Percentiles rank a stretch among this genome's conserved stretches.
Evolutionary conservation across 352 stramenopile genomes (phyloP).

Genomic region (Phytophthora litchii): DNA sequence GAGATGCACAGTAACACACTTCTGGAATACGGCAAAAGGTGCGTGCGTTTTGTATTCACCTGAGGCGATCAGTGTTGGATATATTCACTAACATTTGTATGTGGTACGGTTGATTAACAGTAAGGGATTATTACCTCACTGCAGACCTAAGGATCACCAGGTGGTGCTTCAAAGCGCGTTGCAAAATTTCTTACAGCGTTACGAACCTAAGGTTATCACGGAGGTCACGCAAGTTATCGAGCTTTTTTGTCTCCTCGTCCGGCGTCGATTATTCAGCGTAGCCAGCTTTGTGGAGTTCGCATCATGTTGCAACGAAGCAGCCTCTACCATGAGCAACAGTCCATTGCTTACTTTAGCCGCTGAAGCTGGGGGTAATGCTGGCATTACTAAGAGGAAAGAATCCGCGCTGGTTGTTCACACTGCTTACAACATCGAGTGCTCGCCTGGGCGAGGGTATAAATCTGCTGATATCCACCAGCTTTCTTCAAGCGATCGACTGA

Average conservation of each 20-base stretch:
- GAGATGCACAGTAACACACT: constrained; percentile 83
- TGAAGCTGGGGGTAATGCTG: constrained; percentile 31
- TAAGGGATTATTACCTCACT: constrained; percentile 50
- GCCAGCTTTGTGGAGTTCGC: constrained; percentile 78
- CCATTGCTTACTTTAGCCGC: constrained; percentile 35
- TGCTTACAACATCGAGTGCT: constrained; percentile 89
- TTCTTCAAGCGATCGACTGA: constrained; percentile 65
- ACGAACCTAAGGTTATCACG: constrained; percentile 77
- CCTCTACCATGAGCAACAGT: constrained; percentile 37
- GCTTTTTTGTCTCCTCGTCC: constrained; percentile 80
- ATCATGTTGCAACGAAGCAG: constrained; percentile 53
- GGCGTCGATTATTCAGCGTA: constrained; percentile 73
- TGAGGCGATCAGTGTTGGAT: background rate
- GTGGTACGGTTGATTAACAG: constrained; percentile 27
- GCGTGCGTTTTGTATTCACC: constrained; percentile 20
- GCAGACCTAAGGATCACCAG: constrained; percentile 54
- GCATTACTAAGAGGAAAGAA: constrained; percentile 33
- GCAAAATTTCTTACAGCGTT: constrained; percentile 75
- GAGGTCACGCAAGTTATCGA: constrained; percentile 86
- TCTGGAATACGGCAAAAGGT: constrained; percentile 64
- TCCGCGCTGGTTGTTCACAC: constrained; percentile 66
- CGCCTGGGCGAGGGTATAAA: constrained; percentile 84
- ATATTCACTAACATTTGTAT: constrained; percentile 13
- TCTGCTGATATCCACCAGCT: constrained; percentile 76
- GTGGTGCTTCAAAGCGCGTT: constrained; percentile 78